Percentiles rank a stretch among this genome's conserved stretches.
Conservation (phyloP, 1,284 basidiomycete genomes). For the Termitomyces sp. region DNA sequence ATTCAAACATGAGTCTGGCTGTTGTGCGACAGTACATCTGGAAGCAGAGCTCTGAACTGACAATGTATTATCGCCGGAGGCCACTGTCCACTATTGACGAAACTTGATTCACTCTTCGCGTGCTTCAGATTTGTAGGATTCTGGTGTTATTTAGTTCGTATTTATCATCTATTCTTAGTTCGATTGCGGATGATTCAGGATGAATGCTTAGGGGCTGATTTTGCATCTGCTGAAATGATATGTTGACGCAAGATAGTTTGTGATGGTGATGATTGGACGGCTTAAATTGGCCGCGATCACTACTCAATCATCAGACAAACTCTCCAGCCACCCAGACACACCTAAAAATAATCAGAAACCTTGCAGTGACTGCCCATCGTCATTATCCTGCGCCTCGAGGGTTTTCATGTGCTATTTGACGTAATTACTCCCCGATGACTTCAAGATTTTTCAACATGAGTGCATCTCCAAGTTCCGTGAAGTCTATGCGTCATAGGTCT, state of each 20-base stretch:
- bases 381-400: not conserved
- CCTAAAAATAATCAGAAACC: not conserved
- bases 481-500: slow-evolving; percentile 9
- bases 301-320: not conserved
- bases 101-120: not conserved
- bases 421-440: not conserved
- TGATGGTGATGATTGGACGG: not conserved
- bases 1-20: slow-evolving; percentile 83
- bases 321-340: not conserved
- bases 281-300: not conserved
- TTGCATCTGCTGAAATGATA: not conserved
- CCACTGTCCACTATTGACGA: not conserved
- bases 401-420: slow-evolving; percentile 1
- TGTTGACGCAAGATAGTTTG: not conserved
- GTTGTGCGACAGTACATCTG: slow-evolving; percentile 85
- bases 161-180: slow-evolving; percentile 9
- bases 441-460: not conserved
- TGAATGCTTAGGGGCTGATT: not conserved
- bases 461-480: not conserved
- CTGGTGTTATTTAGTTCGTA: slow-evolving; percentile 5
- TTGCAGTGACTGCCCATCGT: not conserved
- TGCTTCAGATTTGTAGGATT: not conserved
- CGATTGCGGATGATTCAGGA: not conserved
- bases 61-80: slow-evolving; percentile 76
- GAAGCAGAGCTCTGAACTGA: slow-evolving; percentile 76